Evolutionary conservation across 257 asterid species (phyloP), one percentile per base, ranked within the genome.

Genomic region (Mentha longifolia): DNA sequence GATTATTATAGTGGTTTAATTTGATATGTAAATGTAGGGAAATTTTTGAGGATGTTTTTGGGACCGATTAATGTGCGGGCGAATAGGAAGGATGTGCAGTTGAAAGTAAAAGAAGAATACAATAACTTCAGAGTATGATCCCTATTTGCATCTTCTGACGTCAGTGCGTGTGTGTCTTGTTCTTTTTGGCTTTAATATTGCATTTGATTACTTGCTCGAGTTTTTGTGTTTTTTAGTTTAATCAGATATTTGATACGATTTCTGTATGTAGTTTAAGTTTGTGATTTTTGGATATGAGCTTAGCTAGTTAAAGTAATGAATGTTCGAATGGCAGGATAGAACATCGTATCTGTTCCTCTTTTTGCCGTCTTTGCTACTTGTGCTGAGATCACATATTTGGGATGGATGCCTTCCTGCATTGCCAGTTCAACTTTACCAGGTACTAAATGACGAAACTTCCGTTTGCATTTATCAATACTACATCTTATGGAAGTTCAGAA

Each of bases 361-460:
- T 80, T 78, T 92, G 55, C 96, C 97, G 14, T 76, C 88, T 10
- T 68, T 92, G 75, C 86, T 92, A 73, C 93, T 95, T 52, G 47
- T 77, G 51, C 78, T 86, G 47, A 85, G 97, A 76, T 85, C 98
- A 11, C 75, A 88, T 84, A 51, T 88, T 59, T 92, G 98, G 98
- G 87, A 85, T 72, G 99, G 97, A 81, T 89, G 99, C 74, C 78
- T 95, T 55, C 98, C 98, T 55, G 98, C 99, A 54, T 81, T 88
- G 85, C 95, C 99, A 4, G 98, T 95, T 78, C 99, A 95, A 77
- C 92, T 95, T 63, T 95, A 92, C 83, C 99, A 95, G 97, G 99
- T 95, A 75, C 55, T 17, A 54, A 49, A 56, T 74, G 74, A 47
- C 20, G 30, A 72, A 47, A n/a, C 20, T 33, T 70, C 63, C 47